These are phyloP conservation scores for Elongisporangium anandrum DNA, from an alignment of 352 stramenopile species.

Conservation along the genomic window DNA sequence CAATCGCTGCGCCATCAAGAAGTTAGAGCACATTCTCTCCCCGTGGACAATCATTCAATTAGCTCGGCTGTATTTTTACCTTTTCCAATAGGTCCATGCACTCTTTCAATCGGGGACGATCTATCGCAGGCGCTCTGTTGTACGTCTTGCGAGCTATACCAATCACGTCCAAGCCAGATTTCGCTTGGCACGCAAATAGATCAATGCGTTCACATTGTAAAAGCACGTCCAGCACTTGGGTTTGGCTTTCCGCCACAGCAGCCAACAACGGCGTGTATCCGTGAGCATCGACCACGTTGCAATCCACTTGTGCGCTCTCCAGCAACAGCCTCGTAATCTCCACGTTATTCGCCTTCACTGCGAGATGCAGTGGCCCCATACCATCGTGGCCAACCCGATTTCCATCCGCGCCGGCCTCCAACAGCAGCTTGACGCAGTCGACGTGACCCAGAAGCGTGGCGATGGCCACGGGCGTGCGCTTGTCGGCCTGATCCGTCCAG, in stretches of 20 bases:
- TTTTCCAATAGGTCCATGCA: background rate
- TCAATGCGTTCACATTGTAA: too few relatives aligned
- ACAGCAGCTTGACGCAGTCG: constrained; percentile 51
- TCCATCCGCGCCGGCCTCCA: constrained; percentile 27
- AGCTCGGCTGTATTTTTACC: too few relatives aligned
- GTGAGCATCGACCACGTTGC: constrained; percentile 49
- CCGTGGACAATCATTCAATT: background rate
- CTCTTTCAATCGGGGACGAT: background rate
- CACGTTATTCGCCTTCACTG: too few relatives aligned
- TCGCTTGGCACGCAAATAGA: background rate
- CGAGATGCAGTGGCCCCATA: too few relatives aligned
- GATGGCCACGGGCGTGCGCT: constrained; percentile 62
- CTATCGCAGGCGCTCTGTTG: background rate
- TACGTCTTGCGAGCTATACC: background rate
- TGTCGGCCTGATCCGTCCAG: constrained; percentile 56
- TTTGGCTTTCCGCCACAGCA: too few relatives aligned
- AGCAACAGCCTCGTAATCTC: too few relatives aligned
- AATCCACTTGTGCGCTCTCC: constrained; percentile 16
- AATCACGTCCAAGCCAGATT: background rate
- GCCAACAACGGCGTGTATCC: constrained; percentile 53
- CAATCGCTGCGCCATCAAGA: background rate
- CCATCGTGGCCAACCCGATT: too few relatives aligned
- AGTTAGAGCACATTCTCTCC: background rate
- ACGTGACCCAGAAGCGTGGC: constrained; percentile 57
- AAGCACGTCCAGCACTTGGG: too few relatives aligned